A percentile compares a stretch with the other conserved stretches of the same genome.
phyloP scores from a whole-genome alignment of 1,139 yeast genomes.

The Taphrina betulina region DNA sequence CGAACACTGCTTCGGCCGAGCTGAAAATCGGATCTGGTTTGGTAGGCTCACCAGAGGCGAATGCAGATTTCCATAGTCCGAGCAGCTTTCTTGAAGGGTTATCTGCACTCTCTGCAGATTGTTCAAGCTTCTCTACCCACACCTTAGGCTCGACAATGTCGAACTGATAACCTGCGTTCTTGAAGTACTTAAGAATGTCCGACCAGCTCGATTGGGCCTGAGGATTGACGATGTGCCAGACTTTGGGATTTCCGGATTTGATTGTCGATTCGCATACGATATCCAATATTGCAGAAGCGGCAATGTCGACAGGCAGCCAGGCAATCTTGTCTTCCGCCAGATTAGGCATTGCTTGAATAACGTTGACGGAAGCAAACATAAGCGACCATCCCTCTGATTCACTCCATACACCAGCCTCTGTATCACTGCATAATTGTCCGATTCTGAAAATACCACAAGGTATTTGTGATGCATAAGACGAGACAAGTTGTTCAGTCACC shows the following conservation, averaged over 20 bases:
- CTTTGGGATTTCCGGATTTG: background rate
- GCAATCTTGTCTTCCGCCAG: slow-evolving; percentile 33
- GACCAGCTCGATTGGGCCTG: background rate
- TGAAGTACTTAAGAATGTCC: slow-evolving; percentile 5
- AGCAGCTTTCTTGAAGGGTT: slow-evolving; percentile 15
- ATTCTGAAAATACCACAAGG: slow-evolving; percentile 34
- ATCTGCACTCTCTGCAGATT: background rate
- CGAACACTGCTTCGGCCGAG: background rate
- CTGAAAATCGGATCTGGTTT: slow-evolving; percentile 8
- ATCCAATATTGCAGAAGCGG: slow-evolving; percentile 34
- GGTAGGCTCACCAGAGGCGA: background rate
- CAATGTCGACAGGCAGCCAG: slow-evolving; percentile 37
- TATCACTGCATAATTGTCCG: slow-evolving; percentile 36
- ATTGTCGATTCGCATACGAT: no score
- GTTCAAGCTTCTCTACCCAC: slow-evolving; percentile 5
- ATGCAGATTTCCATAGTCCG: slow-evolving; percentile 15
- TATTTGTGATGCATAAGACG: slow-evolving; percentile 7
- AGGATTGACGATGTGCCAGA: slow-evolving; percentile 21
- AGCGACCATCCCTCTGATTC: slow-evolving; percentile 37
- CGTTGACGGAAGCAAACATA: slow-evolving; percentile 35
- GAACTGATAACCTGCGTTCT: background rate
- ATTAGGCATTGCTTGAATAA: slow-evolving; percentile 35
- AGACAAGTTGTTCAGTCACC: slow-evolving; percentile 34
- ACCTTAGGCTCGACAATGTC: slow-evolving; percentile 3
- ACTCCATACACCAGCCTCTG: slow-evolving; percentile 35